These are phyloP conservation scores for Paspalum notatum DNA, from an alignment of 176 grass and related monocot species.

Conservation along the genomic window DNA sequence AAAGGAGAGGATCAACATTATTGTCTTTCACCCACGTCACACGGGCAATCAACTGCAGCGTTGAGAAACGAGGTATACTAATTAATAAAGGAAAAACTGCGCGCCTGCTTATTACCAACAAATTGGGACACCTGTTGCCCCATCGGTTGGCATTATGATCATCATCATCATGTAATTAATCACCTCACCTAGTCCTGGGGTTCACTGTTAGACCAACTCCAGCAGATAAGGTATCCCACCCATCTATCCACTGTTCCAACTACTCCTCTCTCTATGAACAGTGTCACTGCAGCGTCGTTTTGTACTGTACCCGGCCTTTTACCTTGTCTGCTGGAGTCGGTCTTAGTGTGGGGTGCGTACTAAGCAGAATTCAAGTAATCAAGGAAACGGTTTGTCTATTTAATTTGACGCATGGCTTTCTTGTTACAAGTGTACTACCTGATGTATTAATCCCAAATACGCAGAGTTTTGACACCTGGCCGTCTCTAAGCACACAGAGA, in stretches of 20 bases:
- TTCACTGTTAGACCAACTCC: not conserved
- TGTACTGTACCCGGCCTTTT: too few relatives aligned
- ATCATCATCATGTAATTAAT: not conserved
- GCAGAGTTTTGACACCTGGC: not conserved
- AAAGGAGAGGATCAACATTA: not conserved
- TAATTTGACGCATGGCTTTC: too few relatives aligned
- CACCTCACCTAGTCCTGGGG: not conserved
- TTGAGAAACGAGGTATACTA: not conserved
- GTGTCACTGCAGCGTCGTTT: too few relatives aligned
- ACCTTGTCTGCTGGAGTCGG: too few relatives aligned
- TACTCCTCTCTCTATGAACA: too few relatives aligned
- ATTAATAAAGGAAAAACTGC: not conserved
- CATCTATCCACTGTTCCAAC: too few relatives aligned
- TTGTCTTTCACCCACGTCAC: not conserved
- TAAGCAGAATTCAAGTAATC: too few relatives aligned
- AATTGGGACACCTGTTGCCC: constrained; percentile 7
- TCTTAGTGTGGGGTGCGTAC: not conserved
- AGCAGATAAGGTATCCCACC: too few relatives aligned
- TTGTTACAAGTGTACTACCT: not conserved
- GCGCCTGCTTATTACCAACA: not conserved
- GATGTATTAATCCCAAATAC: not conserved
- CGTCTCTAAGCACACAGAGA: too few relatives aligned
- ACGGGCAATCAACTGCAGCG: not conserved
- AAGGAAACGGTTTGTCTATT: not conserved
- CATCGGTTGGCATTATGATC: not conserved